These are phyloP conservation scores for Eucommia ulmoides DNA, from an alignment of 257 asterid species.

Conservation along the genomic window DNA sequence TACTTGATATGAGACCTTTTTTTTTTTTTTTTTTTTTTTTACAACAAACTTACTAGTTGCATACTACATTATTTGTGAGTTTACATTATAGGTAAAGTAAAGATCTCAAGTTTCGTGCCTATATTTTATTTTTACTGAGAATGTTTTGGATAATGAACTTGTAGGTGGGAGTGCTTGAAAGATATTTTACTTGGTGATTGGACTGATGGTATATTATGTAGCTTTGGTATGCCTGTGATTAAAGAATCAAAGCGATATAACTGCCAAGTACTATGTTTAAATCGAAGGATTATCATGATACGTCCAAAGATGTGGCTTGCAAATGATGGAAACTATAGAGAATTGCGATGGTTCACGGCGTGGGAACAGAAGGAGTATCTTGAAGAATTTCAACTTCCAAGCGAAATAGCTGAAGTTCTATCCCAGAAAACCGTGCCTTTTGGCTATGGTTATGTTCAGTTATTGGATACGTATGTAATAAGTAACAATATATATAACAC, in stretches of 20 bases:
- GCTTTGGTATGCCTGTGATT: conserved; percentile 88
- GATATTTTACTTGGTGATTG: conserved; percentile 72
- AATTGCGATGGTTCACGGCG: conserved; percentile 90
- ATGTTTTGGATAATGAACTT: too few relatives aligned
- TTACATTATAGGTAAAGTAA: too few relatives aligned
- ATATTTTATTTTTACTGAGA: too few relatives aligned
- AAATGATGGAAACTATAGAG: conserved; percentile 83
- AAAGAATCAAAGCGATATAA: conserved; percentile 87
- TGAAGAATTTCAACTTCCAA: conserved; percentile 74
- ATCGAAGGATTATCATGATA: conserved; percentile 76
- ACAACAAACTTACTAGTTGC: too few relatives aligned
- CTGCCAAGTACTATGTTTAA: conserved; percentile 76
- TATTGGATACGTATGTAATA: conserved; percentile 62
- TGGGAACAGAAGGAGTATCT: conserved; percentile 71
- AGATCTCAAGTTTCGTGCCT: too few relatives aligned
- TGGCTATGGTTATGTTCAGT: conserved; percentile 81
- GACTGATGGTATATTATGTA: conserved; percentile 77
- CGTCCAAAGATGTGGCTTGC: conserved; percentile 97
- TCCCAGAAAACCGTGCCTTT: conserved; percentile 62
- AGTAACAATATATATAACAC: background rate
- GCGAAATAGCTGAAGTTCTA: conserved; percentile 54
- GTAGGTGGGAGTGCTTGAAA: conserved; percentile 90
- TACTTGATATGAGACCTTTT: too few relatives aligned
- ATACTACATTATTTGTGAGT: too few relatives aligned
- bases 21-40: too few relatives aligned